Percentiles rank a stretch among this genome's conserved stretches.
Conservation (phyloP, 495 filamentous ascomycete species). For the Penicillium mononematosum region DNA sequence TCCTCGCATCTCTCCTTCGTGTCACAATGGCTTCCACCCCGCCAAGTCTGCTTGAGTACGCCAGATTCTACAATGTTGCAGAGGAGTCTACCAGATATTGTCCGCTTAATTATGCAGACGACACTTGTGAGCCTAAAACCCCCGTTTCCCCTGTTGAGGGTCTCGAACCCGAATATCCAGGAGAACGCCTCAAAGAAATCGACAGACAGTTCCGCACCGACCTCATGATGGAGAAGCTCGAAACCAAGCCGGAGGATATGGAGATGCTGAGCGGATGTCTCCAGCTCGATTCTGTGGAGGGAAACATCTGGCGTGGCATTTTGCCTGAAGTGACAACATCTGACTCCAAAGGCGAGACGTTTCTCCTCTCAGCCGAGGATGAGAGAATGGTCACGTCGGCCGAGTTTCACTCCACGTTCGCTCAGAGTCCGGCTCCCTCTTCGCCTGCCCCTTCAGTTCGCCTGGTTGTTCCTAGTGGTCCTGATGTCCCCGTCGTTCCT, state of each 20-base stretch:
- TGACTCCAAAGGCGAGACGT: not conserved
- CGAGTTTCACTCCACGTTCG: not conserved
- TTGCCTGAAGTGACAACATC: not conserved
- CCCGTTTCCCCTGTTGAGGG: not conserved
- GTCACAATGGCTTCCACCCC: not conserved
- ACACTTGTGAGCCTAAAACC: not conserved
- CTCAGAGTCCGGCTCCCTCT: not conserved
- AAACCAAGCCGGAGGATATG: not conserved
- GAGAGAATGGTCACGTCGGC: not conserved
- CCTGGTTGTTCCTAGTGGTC: not conserved
- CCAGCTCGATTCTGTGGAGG: not conserved
- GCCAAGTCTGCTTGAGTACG: not conserved
- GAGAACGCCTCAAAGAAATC: not conserved
- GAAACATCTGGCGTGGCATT: conserved; percentile 4
- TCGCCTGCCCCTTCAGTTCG: not conserved
- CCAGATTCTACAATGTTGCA: not conserved
- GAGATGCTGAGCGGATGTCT: not conserved
- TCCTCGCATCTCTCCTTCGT: too few relatives aligned
- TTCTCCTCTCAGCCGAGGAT: not conserved
- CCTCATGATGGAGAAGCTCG: not conserved
- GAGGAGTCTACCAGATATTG: not conserved
- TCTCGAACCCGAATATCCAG: not conserved
- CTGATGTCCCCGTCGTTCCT: not conserved
- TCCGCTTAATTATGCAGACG: not conserved
- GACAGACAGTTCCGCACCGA: not conserved